phyloP scores from a whole-genome alignment of 352 stramenopile species.

The Globisporangium barbulae region DNA sequence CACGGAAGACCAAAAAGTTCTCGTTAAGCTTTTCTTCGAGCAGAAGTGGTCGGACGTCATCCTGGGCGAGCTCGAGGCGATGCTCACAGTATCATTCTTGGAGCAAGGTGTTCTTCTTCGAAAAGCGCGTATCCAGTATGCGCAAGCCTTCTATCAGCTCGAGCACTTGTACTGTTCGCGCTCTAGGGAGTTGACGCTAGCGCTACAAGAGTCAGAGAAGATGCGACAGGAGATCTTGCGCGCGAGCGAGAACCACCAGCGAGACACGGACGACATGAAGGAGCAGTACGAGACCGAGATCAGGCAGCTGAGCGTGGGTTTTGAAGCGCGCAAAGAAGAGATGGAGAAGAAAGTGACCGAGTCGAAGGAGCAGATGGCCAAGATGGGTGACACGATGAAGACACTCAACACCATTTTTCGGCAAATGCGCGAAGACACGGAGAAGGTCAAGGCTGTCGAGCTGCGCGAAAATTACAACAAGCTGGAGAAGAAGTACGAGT shows the following conservation, averaged over 20 bases:
- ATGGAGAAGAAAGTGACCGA: conserved; percentile 70
- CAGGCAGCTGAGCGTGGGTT: conserved; percentile 30
- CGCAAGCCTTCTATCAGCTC: conserved; percentile 71
- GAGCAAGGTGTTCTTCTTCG: conserved; percentile 83
- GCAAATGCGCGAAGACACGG: conserved; percentile 91
- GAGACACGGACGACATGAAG: conserved; percentile 39
- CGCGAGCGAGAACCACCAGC: conserved; percentile 34
- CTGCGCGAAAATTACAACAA: conserved; percentile 75
- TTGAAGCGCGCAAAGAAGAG: conserved; percentile 51
- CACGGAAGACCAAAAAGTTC: conserved; percentile 22
- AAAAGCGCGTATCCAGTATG: conserved; percentile 79
- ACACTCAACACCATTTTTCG: conserved; percentile 92
- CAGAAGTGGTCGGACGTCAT: conserved; percentile 91
- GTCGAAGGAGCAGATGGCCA: conserved; percentile 78
- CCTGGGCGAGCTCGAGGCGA: conserved; percentile 81
- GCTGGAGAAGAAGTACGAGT: conserved; percentile 69
- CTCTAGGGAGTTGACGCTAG: conserved; percentile 29
- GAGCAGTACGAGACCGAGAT: conserved; percentile 56
- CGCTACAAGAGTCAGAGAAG: conserved; percentile 34
- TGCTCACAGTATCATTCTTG: conserved; percentile 87
- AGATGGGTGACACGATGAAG: conserved; percentile 92
- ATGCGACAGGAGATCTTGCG: conserved; percentile 31
- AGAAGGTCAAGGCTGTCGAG: conserved; percentile 88
- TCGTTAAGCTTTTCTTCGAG: conserved; percentile 78
- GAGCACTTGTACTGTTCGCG: conserved; percentile 47